phyloP scores from a whole-genome alignment of 75 land plant genomes.

The Ceratopteris richardii region DNA sequence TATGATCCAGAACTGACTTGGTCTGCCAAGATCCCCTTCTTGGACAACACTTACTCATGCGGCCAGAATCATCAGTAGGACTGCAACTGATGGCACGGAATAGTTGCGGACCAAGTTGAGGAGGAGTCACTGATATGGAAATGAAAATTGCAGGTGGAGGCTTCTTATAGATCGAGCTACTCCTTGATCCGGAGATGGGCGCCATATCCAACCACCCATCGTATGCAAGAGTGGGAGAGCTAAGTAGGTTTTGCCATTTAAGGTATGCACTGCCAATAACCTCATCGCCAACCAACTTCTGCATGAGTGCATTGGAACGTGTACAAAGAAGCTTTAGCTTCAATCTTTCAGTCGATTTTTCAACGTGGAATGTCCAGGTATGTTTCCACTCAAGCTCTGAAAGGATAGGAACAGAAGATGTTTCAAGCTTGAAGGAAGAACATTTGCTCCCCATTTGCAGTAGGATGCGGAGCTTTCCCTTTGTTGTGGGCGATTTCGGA shows the following conservation, averaged over 20 bases:
- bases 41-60: background rate
- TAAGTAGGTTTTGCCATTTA: background rate
- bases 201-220: background rate
- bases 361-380: background rate
- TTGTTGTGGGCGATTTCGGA: background rate
- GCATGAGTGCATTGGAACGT: background rate
- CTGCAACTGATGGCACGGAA: conserved; percentile 8
- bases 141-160: conserved; percentile 2
- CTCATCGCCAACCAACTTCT: background rate
- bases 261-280: background rate
- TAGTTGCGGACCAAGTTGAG: background rate
- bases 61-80: conserved; percentile 8
- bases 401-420: background rate
- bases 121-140: conserved; percentile 9
- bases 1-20: conserved; percentile 10
- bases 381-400: background rate
- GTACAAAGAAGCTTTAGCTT: background rate
- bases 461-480: background rate
- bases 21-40: conserved; percentile 8
- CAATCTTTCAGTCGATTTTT: background rate
- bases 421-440: background rate
- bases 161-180: no score
- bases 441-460: background rate
- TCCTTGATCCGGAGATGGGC: conserved; percentile 1
- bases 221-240: background rate